These are phyloP conservation scores for Zoysia japonica DNA, from an alignment of 176 grass and related monocot genomes.

Conservation along the genomic window DNA sequence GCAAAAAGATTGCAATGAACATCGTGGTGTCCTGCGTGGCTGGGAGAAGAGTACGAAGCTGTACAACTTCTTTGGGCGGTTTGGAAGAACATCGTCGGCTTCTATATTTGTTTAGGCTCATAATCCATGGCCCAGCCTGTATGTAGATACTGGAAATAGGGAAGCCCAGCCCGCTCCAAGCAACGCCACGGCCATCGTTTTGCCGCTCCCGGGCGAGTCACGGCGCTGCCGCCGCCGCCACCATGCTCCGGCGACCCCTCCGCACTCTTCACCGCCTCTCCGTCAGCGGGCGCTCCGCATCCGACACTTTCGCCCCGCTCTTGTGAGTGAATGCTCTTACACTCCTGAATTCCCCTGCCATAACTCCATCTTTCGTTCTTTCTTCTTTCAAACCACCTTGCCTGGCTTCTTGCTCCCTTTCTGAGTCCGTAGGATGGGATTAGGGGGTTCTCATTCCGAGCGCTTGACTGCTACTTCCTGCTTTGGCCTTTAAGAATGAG, in stretches of 20 bases:
- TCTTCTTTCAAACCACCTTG: neutral
- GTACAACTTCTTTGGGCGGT: too few species aligned
- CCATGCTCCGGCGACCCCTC: constrained; percentile 45
- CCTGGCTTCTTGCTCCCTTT: neutral
- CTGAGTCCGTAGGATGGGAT: neutral
- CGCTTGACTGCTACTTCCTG: neutral
- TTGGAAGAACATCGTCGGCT: too few species aligned
- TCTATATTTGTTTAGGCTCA: too few species aligned
- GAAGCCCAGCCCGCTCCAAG: too few species aligned
- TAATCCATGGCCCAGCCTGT: too few species aligned
- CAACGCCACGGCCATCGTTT: too few species aligned
- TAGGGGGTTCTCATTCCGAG: neutral
- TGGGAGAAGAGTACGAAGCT: too few species aligned
- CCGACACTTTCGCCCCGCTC: neutral
- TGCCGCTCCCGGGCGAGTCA: neutral
- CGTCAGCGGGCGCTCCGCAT: neutral
- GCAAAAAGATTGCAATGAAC: too few species aligned
- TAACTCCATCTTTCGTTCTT: too few species aligned
- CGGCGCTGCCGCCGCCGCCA: neutral
- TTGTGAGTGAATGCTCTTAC: constrained; percentile 16
- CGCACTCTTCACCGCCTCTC: neutral
- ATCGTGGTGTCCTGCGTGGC: too few species aligned
- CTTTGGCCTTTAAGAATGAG: neutral
- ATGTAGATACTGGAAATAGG: too few species aligned
- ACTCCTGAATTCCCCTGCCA: neutral